Evolutionary conservation across 371 early-diverging fungal species (phyloP), one percentile per base, ranked within the genome.

Genomic region (Dichotomocladium elegans): DNA sequence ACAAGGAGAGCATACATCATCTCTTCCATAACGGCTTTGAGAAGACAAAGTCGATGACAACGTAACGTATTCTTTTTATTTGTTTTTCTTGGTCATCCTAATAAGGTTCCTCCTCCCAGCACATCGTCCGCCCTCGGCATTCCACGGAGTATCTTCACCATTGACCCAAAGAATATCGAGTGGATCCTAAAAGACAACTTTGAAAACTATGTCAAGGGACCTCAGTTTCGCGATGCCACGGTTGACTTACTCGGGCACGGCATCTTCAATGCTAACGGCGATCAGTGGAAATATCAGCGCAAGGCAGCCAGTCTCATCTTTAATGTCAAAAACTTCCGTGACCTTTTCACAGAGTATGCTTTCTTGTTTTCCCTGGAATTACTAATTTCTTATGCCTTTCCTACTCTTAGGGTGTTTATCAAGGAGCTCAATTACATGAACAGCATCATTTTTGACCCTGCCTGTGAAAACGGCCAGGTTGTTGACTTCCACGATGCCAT

Each of bases 401-500:
- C 8, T 50, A 10, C 33, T 2, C 5, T 5, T 41, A 75, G 77
- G 47, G 80, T 82, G 3, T 82, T 82, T 59, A 59, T 82, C 2
- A 58, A 68, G 10, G 77, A 80, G 58, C 63, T 80, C 14, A 46
- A 54, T 19, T 41, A 60, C 19, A 66, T 71, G 65, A 50, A 26
- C 21, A 37, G 53, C 5, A n/a, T 57, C 40, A 65, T 79, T 29
- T 50, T 75, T 28, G 68, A 67, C 49, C 65, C 66, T 31, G 71
- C 70, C 2, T 62, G 57, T 3, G 62, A 64, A 14, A 33, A 51
- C 14, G 55, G 63, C 3, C 41, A 53, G 3, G 43, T 60, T 1
- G 59, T 80, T 28, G 78, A 77, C 52, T 69, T 80, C 19, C 72
- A 80, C 26, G 74, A 69, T 37, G 3, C 77, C 19, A 68, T 83